Conservation (phyloP, 169 alveolate species). For the Plasmodium yoelii region DNA sequence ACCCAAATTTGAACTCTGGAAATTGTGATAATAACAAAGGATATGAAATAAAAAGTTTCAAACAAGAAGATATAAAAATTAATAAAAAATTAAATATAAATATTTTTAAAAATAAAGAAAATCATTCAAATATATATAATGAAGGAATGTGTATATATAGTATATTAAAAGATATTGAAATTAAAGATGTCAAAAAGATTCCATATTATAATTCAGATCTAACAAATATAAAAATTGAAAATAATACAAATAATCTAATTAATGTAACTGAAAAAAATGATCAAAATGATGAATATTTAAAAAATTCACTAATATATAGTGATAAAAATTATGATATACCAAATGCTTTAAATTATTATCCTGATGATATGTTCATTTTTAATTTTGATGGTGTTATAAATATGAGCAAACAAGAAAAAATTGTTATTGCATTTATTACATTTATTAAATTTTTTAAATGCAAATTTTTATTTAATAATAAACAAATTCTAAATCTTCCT, state of each 20-base stretch:
- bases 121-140: constrained; percentile 27
- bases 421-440: constrained; percentile 54
- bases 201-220: constrained; percentile 5
- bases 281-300: neutral
- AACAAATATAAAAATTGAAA: constrained; percentile 8
- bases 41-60: constrained; percentile 12
- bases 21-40: too few relatives aligned
- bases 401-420: constrained; percentile 58
- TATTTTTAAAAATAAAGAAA: constrained; percentile 17
- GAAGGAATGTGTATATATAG: constrained; percentile 23
- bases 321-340: constrained; percentile 50
- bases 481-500: neutral
- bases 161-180: constrained; percentile 29
- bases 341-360: constrained; percentile 17
- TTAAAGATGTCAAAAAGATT: constrained; percentile 23
- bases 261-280: too few relatives aligned
- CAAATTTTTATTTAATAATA: constrained; percentile 16
- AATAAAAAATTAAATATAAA: constrained; percentile 37
- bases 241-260: neutral
- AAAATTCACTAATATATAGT: constrained; percentile 14
- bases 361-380: constrained; percentile 70
- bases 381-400: constrained; percentile 70
- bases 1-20: too few relatives aligned
- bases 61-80: constrained; percentile 26
- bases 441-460: constrained; percentile 42